phyloP scores from a whole-genome alignment of 306 rosid species.

The cucumber (Cucumis sativus) region DNA sequence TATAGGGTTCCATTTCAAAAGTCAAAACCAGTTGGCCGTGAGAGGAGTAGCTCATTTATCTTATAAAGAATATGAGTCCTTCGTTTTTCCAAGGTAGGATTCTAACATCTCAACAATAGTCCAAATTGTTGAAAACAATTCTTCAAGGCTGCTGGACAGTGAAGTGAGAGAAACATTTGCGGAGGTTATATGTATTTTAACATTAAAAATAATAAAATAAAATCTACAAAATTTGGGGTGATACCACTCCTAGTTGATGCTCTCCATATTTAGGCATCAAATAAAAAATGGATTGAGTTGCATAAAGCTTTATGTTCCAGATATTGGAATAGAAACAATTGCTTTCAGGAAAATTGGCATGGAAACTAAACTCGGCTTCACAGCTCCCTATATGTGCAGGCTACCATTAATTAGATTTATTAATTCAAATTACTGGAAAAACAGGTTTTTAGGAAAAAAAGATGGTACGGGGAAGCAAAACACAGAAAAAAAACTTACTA shows the following conservation, averaged over 20 bases:
- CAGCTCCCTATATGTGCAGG: neutral
- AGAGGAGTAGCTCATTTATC: too few relatives aligned
- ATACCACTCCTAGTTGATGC: neutral
- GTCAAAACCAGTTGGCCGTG: too few relatives aligned
- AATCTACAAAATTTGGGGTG: neutral
- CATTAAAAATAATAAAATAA: too few relatives aligned
- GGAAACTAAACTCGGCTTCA: neutral
- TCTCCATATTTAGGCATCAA: neutral
- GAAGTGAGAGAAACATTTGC: neutral
- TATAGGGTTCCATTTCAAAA: too few relatives aligned
- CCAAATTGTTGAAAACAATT: neutral
- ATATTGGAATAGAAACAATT: neutral
- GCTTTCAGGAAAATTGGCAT: neutral
- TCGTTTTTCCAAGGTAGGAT: too few relatives aligned
- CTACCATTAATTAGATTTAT: neutral
- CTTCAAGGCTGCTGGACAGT: neutral
- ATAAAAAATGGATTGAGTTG: neutral
- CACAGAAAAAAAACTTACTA: neutral
- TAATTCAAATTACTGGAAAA: neutral
- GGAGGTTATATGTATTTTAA: neutral
- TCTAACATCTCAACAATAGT: neutral
- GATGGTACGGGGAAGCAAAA: neutral
- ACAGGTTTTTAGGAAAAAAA: neutral
- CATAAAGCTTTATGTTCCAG: neutral
- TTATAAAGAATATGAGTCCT: too few relatives aligned